Evolutionary conservation across 768 basidiomycete genomes (phyloP), one percentile per base, ranked within the genome.

Genomic region (Pholiota microspora): DNA sequence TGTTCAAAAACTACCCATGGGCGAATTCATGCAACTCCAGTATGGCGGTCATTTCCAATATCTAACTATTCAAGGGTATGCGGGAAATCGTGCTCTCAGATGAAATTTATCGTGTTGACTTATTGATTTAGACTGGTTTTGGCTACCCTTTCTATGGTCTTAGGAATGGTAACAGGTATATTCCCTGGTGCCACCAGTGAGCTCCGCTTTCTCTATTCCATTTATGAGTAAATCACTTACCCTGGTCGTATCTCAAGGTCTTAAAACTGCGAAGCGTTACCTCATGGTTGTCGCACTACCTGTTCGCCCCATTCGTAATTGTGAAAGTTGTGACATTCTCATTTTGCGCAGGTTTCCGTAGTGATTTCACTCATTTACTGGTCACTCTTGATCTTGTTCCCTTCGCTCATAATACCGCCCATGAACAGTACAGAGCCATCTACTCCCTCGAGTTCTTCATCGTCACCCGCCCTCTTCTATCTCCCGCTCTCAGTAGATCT

Each of bases 51-150:
- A 84, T 59, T 79, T 77, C 45, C 86, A 86, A 65, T 93, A 81
- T 63, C 71, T 93, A 51, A 94, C 92, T 0, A 88, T 92, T 59
- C 83, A 89, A 69, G 88, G 88, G 89, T 85, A 56, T 16, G 78
- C 63, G 18, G 13, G 8, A 3, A 7, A 24, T 27, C 46, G 8
- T 12, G 5, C 18, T 48, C 9, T 18, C 8, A 2, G 28, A 6
- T 36, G 15, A 7, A 21, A 40, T 4, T 16, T 15, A 18, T 32
- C n/a, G 13, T 25, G 34, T 13, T 21, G 21, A 10, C 40, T 29
- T 27, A 48, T 38, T 47, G n/a, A 32, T 24, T 1, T 50, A 77
- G 76, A 24, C 69, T 79, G 18, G 64, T 59, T 38, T 50, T 77
- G 6, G 69, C 73, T 10, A 71, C 66, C 49, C 25, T 72, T 21